Percentiles rank a stretch among this genome's conserved stretches.
phyloP scores from a whole-genome alignment of 2,329 filamentous ascomycete genomes.

The Pseudocercospora fuligena region DNA sequence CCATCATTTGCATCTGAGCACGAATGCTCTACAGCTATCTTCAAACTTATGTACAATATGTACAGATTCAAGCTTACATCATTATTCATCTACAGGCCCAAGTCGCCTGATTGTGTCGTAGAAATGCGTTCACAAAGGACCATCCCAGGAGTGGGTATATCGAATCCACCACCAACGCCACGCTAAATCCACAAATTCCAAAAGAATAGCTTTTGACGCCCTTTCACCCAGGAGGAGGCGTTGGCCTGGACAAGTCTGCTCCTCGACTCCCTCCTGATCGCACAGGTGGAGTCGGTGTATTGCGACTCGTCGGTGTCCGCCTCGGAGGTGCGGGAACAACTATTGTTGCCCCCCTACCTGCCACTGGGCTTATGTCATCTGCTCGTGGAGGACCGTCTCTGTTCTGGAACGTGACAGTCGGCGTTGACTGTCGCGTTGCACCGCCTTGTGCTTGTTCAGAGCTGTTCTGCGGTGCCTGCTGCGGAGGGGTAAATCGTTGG shows the following conservation, averaged over 20 bases:
- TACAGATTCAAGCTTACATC: constrained; percentile 5
- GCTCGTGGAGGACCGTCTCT: constrained; percentile 34
- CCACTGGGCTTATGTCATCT: constrained; percentile 37
- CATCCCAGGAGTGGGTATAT: constrained; percentile 7
- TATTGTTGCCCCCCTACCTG: constrained; percentile 26
- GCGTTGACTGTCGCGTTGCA: constrained; percentile 5
- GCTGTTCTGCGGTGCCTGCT: background rate
- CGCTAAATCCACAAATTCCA: constrained; percentile 3
- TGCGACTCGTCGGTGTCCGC: constrained; percentile 20
- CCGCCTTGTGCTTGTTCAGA: background rate
- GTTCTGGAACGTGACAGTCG: constrained; percentile 1
- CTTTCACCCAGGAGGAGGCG: background rate
- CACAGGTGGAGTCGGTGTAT: constrained; percentile 13
- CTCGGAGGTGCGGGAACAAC: constrained; percentile 35
- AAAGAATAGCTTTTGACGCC: background rate
- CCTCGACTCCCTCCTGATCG: background rate
- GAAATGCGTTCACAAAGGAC: background rate
- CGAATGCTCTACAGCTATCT: background rate
- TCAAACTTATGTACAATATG: constrained; percentile 9
- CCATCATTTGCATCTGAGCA: background rate
- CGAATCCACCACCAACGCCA: constrained; percentile 4
- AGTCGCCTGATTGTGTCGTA: constrained; percentile 1
- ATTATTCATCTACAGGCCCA: background rate
- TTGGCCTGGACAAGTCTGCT: background rate
- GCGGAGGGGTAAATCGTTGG: constrained; percentile 3